These are phyloP conservation scores for Aspergillus cavernicola DNA, from an alignment of 495 filamentous ascomycete species.

Conservation along the genomic window DNA sequence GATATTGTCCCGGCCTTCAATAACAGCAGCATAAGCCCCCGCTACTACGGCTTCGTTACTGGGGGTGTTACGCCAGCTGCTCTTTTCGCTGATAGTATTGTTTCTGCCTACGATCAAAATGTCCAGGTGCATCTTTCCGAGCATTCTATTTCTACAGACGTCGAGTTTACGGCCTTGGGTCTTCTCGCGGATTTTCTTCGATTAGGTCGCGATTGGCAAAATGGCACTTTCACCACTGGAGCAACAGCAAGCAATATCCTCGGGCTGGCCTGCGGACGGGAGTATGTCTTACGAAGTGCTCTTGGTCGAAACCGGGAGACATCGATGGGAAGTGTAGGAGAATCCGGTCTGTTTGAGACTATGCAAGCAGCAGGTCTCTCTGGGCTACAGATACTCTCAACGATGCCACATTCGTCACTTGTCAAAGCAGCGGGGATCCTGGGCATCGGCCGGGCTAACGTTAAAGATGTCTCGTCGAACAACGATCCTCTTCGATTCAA, in stretches of 20 bases:
- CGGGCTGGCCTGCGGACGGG: constrained; percentile 73
- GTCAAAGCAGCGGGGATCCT: constrained; percentile 77
- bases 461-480: constrained; percentile 54
- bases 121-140: constrained; percentile 77
- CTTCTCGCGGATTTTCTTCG: constrained; percentile 66
- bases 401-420: constrained; percentile 77
- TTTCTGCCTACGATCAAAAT: constrained; percentile 76
- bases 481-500: constrained; percentile 65
- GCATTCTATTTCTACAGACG: constrained; percentile 67
- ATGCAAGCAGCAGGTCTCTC: constrained; percentile 58
- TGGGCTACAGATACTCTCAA: constrained; percentile 72
- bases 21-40: constrained; percentile 53
- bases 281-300: constrained; percentile 54
- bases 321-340: constrained; percentile 53
- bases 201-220: constrained; percentile 49
- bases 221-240: constrained; percentile 79
- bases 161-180: constrained; percentile 67
- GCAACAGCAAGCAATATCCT: constrained; percentile 84
- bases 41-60: constrained; percentile 88
- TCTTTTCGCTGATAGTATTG: constrained; percentile 76
- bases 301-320: constrained; percentile 29
- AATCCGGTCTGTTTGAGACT: constrained; percentile 64
- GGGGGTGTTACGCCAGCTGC: constrained; percentile 80
- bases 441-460: constrained; percentile 69
- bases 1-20: constrained; percentile 67